Percentiles rank a stretch among this genome's conserved stretches.
These are phyloP conservation scores for Fagopyrum homotropicum DNA, from an alignment of 148 eudicot genomes.

Conservation along the genomic window DNA sequence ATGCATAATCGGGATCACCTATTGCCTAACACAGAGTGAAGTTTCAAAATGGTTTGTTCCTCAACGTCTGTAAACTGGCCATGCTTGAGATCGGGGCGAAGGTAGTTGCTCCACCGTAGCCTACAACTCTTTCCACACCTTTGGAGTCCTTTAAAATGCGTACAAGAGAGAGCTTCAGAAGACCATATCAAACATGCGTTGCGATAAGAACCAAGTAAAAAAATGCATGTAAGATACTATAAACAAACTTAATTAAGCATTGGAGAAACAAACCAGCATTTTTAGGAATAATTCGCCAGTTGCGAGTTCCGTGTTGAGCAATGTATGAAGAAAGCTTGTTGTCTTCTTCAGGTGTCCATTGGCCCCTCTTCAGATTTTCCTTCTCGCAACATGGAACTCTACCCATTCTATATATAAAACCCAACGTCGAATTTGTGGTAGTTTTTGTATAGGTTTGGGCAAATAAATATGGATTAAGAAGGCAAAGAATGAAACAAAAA, in stretches of 20 bases:
- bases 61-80: slow-evolving; percentile 78
- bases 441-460: neutral
- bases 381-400: slow-evolving; percentile 90
- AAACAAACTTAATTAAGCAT: neutral
- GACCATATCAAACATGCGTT: neutral
- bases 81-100: slow-evolving; percentile 87
- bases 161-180: neutral
- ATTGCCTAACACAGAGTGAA: slow-evolving; percentile 92
- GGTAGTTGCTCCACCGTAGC: slow-evolving; percentile 91
- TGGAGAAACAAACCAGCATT: slow-evolving; percentile 55
- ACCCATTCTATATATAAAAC: slow-evolving; percentile 41
- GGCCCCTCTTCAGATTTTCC: slow-evolving; percentile 90
- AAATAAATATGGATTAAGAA: slow-evolving; percentile 10
- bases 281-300: slow-evolving; percentile 94
- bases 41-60: slow-evolving; percentile 80
- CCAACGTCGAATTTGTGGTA: neutral
- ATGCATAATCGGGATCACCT: slow-evolving; percentile 27
- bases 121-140: slow-evolving; percentile 96
- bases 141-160: slow-evolving; percentile 51
- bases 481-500: neutral
- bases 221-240: neutral
- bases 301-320: slow-evolving; percentile 87
- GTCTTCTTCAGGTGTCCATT: slow-evolving; percentile 98
- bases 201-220: neutral
- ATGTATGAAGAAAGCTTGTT: slow-evolving; percentile 94